phyloP scores from a whole-genome alignment of 164 flowering plant genomes.

The Nelumbo lutea region DNA sequence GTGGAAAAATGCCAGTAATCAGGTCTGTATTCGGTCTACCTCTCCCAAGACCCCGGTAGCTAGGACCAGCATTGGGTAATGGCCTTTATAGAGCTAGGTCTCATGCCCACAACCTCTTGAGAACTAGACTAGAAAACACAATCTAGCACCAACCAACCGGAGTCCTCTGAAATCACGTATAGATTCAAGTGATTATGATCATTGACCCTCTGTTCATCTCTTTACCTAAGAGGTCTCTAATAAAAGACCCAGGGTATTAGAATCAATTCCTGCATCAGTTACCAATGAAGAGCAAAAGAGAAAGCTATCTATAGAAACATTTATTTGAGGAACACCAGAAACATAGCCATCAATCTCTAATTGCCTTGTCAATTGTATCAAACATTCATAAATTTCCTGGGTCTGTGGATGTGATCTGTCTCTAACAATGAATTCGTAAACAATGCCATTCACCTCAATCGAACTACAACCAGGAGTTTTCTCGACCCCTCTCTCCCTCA shows the following conservation, averaged over 20 bases:
- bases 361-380: conserved; percentile 41
- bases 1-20: no score
- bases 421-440: conserved; percentile 52
- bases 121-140: no score
- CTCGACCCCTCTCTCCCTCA: conserved; percentile 58
- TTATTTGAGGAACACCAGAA: not conserved
- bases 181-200: not conserved
- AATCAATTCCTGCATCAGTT: not conserved
- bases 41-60: no score
- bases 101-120: no score
- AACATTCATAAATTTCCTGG: conserved; percentile 44
- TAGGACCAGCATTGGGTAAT: no score
- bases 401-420: conserved; percentile 55
- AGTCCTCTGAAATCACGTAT: no score
- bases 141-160: no score
- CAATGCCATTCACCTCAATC: conserved; percentile 57
- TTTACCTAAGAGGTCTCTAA: not conserved
- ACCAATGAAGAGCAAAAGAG: not conserved
- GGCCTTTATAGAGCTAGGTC: no score
- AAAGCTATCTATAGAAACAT: not conserved
- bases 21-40: no score
- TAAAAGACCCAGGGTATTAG: not conserved
- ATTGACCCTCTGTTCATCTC: not conserved
- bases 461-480: conserved; percentile 82
- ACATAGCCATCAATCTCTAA: conserved; percentile 26